A percentile compares a stretch with the other conserved stretches of the same genome.
Conservation (phyloP, 371 early-diverging fungal genomes). For the Mucor velutinosus region DNA sequence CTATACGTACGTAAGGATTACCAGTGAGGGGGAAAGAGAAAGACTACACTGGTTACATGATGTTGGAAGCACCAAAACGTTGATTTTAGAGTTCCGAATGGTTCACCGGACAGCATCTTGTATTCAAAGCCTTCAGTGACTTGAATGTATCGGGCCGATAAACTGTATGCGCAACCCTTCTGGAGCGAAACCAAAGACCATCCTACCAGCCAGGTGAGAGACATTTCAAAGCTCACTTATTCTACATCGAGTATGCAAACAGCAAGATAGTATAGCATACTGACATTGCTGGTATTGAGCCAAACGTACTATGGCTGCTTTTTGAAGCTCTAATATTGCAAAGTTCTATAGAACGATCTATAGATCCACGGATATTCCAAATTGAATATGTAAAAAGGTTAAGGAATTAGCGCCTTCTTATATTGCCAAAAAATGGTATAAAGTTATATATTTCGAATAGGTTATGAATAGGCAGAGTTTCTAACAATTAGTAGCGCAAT, state of each 20-base stretch:
- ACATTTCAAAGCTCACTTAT: background rate
- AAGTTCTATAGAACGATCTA: background rate
- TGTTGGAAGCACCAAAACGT: slow-evolving; percentile 28
- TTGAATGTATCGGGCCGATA: background rate
- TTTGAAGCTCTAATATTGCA: no score
- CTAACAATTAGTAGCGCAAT: no score
- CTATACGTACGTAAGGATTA: slow-evolving; percentile 34
- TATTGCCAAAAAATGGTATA: no score
- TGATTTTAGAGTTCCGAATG: slow-evolving; percentile 10
- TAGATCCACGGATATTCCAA: background rate
- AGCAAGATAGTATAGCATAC: no score
- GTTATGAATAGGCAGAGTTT: no score
- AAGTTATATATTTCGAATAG: no score
- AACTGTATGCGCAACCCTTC: background rate
- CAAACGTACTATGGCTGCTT: no score
- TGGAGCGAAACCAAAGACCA: background rate
- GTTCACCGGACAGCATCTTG: background rate
- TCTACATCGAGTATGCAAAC: no score
- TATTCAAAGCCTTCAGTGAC: background rate
- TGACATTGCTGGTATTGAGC: no score
- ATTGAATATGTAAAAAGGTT: background rate
- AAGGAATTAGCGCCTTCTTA: no score
- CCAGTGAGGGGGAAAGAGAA: slow-evolving; percentile 36
- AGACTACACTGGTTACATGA: slow-evolving; percentile 19
- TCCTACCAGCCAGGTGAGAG: background rate